Base-by-base conservation (phyloP, 129 eudicot genomes). In the Pseudognaphalium luteoalbum region DNA sequence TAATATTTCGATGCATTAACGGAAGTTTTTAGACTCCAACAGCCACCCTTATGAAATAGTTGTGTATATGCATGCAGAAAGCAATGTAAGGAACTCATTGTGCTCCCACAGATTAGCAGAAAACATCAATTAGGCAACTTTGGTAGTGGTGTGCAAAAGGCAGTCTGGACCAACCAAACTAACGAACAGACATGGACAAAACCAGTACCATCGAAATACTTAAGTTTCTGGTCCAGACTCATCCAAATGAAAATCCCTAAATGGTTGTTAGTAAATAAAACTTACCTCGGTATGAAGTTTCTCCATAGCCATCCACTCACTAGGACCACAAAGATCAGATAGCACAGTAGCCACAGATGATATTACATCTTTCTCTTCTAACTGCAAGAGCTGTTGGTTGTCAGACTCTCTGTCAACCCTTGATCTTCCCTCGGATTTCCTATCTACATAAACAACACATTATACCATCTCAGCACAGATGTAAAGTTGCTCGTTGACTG, bases 291-390 rank as follows among this genome's bases (percentile, higher is more conserved):
- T 16, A 65, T 93, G 97, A 85, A 93, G 98, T 81, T 87, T 93
- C 87, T 93, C 98, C 97, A 93, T 84, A 2, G 98, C 86, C 98
- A 93, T 93, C 97, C 97, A 93, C 60, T 93, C 97, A 61, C 98
- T 96, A 54, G 98, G 98, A 70, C 97, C 93, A 69, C 98, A 93
- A 54, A 91, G 85, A 78, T 93, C 98, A 63, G 97, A 93, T 15
- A 93, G 86, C 71, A 88, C 96, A 58, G 92, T 93, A 10, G 97
- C 98, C 42, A 93, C 98, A 79, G 96, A 93, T 54, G 97, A 87
- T 68, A 93, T 92, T 16, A 93, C 96, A 39, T 88, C 93, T 85
- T 91, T 93, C 81, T 93, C 98, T 80, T 93, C 97, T 74, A 91
- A 72, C 78, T 80, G 96, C 86, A 91, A 84, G 51, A 93, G 97